Evolutionary conservation across 306 rosid species (phyloP), one percentile per base, ranked within the genome.

Genomic region (Calophaca sinica): DNA sequence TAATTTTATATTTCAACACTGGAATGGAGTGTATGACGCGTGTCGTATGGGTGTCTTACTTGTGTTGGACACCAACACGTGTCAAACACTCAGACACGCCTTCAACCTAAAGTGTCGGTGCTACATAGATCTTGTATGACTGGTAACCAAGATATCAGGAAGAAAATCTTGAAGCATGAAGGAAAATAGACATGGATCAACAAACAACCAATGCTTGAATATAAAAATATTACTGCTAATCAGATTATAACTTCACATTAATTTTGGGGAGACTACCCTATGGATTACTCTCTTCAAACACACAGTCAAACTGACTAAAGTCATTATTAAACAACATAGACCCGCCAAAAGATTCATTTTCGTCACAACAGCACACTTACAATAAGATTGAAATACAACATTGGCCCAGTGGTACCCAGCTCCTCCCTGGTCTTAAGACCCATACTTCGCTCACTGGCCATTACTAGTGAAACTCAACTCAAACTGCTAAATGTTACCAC

Each of bases 261-360:
- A 33, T 7, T 68, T 69, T 36, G 20, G 36, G 49, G 29, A 35
- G 9, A 68, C 46, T 32, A 33, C 14, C 33, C 14, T 49, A 2
- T 5, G 4, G 33, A 68, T 11, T 50, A 49, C 46, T 14, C 49
- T 50, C 74, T 68, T 68, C 46, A 9, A 69, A 20, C 26, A 36
- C 48, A 61, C 49, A 57, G 1, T 49, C 36, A 60, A 52, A 33
- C 82, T 2, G 26, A 68, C 46, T 5, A 60, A 14, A 46, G 72
- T 4, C 7, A 20, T 20, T 5, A 20, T 20, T 5, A 2, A 62
- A 70, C 48, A 26, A 35, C 36, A 39, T 9, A 70, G 54, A 64
- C 59, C 59, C 59, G 41, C 39, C 29, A 15, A 70, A 78, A 14
- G 65, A 62, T 15, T 61, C 38, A 15, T 39, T 31, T 29, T 49